Conservation (phyloP, 306 rosid species). For the Dalbergia cultrata region DNA sequence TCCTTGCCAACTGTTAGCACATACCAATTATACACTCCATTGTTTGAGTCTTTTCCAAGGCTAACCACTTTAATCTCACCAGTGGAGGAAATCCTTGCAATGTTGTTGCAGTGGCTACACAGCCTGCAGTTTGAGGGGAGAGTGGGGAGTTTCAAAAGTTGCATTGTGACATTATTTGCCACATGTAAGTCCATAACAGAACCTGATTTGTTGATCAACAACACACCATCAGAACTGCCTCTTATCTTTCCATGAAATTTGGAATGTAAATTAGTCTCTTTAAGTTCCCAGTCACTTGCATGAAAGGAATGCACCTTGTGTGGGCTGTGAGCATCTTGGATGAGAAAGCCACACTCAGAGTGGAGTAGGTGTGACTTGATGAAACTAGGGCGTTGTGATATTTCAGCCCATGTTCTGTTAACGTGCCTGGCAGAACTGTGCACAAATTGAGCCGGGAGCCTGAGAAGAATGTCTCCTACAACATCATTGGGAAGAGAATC, state of each 20-base stretch:
- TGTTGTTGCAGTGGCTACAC: conserved; percentile 9
- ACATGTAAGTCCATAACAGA: not conserved
- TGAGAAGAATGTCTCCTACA: not conserved
- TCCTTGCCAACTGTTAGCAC: not conserved
- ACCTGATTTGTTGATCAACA: conserved; percentile 18
- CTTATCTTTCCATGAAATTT: conserved; percentile 21
- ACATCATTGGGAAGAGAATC: conserved; percentile 41
- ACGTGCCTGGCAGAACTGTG: conserved; percentile 25
- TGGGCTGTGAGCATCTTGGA: conserved; percentile 15
- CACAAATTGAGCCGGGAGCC: conserved; percentile 13
- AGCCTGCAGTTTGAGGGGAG: conserved; percentile 14
- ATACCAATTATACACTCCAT: conserved; percentile 22
- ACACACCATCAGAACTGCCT: conserved; percentile 39
- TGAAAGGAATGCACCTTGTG: not conserved
- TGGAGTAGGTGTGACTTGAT: conserved; percentile 28
- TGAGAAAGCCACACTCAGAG: conserved; percentile 18
- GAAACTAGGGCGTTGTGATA: conserved; percentile 3
- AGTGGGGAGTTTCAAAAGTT: conserved; percentile 18
- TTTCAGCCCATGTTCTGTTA: conserved; percentile 25
- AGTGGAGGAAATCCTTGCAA: conserved; percentile 35
- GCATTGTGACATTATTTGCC: conserved; percentile 29
- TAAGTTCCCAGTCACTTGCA: not conserved
- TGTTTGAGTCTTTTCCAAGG: conserved; percentile 5
- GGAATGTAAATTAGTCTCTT: not conserved
- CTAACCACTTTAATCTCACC: conserved; percentile 34